Percentiles rank a stretch among this genome's conserved stretches.
Evolutionary conservation across 2,329 filamentous ascomycete species (phyloP).

Genomic region (Botrytis fragariae): DNA sequence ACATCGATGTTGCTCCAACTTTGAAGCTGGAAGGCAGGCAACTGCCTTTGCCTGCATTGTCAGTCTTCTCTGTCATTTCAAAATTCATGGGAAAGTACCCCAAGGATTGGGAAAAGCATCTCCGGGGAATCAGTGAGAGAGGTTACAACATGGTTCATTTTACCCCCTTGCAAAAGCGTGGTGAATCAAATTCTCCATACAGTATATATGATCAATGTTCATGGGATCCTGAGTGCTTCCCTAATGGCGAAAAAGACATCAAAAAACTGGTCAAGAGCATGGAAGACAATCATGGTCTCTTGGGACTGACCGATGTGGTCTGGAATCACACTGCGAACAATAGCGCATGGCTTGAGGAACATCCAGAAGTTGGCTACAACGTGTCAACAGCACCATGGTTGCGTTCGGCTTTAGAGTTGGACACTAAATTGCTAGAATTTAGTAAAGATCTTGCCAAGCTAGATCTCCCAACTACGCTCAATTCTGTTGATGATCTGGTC

Average conservation of each 20-base stretch:
- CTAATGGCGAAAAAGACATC: conserved; percentile 80
- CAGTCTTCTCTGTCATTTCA: conserved; percentile 89
- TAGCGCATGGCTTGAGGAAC: conserved; percentile 87
- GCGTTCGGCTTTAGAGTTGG: conserved; percentile 71
- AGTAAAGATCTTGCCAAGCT: conserved; percentile 60
- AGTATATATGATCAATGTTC: conserved; percentile 89
- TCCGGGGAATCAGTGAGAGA: conserved; percentile 81
- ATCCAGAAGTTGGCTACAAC: conserved; percentile 95
- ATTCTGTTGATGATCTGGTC: conserved; percentile 68
- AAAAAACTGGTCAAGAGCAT: conserved; percentile 73
- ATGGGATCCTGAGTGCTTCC: conserved; percentile 82
- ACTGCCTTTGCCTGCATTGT: conserved; percentile 81
- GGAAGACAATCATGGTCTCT: conserved; percentile 77
- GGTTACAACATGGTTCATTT: conserved; percentile 99
- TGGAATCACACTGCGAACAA: conserved; percentile 98
- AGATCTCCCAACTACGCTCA: conserved; percentile 73
- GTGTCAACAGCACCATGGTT: conserved; percentile 82
- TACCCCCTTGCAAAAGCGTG: conserved; percentile 85
- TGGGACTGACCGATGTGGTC: conserved; percentile 93
- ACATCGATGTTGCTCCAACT: conserved; percentile 88
- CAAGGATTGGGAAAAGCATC: conserved; percentile 82
- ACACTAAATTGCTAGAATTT: conserved; percentile 67
- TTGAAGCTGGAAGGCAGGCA: conserved; percentile 70
- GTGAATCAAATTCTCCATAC: conserved; percentile 92
- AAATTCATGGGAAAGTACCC: conserved; percentile 98